phyloP scores from a whole-genome alignment of 169 alveolate genomes.

The Theileria parva region DNA sequence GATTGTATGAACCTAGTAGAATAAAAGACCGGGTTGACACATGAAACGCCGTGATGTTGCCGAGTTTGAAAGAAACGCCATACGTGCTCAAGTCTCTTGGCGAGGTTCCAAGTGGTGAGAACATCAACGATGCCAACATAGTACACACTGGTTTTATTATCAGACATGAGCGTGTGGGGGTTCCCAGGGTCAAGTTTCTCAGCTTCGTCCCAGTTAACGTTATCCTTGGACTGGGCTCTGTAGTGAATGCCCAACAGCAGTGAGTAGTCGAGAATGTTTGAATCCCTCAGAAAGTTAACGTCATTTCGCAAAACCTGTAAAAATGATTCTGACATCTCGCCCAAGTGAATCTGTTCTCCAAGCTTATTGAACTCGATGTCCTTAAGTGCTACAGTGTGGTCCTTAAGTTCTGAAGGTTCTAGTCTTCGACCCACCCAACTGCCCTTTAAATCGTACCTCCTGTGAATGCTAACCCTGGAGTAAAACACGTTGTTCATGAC shows the following conservation, averaged over 20 bases:
- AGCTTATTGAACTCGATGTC: conserved; percentile 83
- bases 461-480: conserved; percentile 88
- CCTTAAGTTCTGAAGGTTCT: conserved; percentile 77
- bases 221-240: conserved; percentile 53
- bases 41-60: conserved; percentile 55
- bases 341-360: conserved; percentile 77
- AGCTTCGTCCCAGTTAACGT: conserved; percentile 63
- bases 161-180: conserved; percentile 35
- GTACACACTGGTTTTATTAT: conserved; percentile 54
- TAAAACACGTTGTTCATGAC: conserved; percentile 95
- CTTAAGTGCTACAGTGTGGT: conserved; percentile 87
- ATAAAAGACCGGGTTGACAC: conserved; percentile 52
- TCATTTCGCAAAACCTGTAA: conserved; percentile 78
- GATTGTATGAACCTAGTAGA: conserved; percentile 32
- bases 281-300: conserved; percentile 77
- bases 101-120: conserved; percentile 70
- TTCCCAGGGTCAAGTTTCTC: conserved; percentile 25
- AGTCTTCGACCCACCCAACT: conserved; percentile 87
- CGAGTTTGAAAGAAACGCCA: conserved; percentile 50
- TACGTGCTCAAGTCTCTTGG: conserved; percentile 46
- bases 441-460: conserved; percentile 91
- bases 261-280: conserved; percentile 88
- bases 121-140: conserved; percentile 75
- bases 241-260: conserved; percentile 89
- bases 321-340: conserved; percentile 68